Conservation (phyloP, 2,329 filamentous ascomycete genomes). For the Aspergillus nomiae region DNA sequence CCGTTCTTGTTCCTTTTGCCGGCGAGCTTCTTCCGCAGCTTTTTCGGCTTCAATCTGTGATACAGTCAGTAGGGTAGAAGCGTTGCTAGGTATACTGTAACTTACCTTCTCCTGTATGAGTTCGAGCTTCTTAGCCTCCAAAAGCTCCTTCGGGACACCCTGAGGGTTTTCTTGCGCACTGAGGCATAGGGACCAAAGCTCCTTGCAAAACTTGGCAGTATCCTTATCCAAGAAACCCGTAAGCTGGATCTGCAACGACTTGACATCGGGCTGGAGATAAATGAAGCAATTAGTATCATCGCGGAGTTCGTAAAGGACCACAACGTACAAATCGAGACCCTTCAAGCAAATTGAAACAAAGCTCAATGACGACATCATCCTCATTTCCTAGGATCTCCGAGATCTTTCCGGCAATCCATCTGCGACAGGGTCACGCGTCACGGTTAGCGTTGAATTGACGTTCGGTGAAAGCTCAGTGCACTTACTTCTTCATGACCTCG, state of each 20-base stretch:
- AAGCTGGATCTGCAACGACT: constrained; percentile 89
- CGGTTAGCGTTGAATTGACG: constrained; percentile 17
- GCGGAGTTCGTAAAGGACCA: background rate
- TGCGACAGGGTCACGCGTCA: constrained; percentile 39
- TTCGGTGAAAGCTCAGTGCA: constrained; percentile 20
- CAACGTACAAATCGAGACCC: constrained; percentile 71
- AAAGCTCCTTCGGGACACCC: constrained; percentile 88
- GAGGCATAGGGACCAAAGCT: constrained; percentile 87
- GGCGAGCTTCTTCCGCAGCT: constrained; percentile 73
- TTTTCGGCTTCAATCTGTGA: constrained; percentile 77
- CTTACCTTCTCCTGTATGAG: constrained; percentile 89
- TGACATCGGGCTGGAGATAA: constrained; percentile 79
- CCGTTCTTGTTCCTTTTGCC: constrained; percentile 70
- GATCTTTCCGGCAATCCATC: constrained; percentile 91
- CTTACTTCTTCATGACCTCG: constrained; percentile 95
- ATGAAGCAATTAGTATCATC: constrained; percentile 21
- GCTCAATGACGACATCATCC: constrained; percentile 93
- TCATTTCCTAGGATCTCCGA: constrained; percentile 86
- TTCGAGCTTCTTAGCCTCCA: constrained; percentile 95
- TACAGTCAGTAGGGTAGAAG: constrained; percentile 14
- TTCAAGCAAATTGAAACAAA: constrained; percentile 71
- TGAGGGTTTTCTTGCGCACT: constrained; percentile 87
- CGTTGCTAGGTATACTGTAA: too few relatives aligned
- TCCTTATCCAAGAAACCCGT: constrained; percentile 95
- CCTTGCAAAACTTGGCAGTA: constrained; percentile 84